Conservation (phyloP, 2,329 filamentous ascomycete species). For the Fusarium beomiforme region DNA sequence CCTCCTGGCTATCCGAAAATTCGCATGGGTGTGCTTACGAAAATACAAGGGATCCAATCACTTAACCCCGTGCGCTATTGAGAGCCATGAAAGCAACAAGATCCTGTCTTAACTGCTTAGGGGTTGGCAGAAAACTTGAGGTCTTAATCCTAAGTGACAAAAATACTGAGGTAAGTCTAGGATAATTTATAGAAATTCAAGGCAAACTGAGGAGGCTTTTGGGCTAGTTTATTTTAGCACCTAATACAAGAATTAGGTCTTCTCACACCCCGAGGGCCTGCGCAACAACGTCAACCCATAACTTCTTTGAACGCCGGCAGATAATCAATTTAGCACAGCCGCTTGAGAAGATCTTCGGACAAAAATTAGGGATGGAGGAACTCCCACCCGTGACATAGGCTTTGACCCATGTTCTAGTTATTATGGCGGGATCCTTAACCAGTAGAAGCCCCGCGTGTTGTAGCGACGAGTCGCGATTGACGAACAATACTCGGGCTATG, state of each 20-base stretch:
- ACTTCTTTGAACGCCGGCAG: neutral
- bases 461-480: conserved; percentile 34
- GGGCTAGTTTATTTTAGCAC: no score
- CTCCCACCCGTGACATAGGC: neutral
- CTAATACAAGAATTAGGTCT: no score
- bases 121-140: no score
- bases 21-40: conserved; percentile 1
- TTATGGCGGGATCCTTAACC: conserved; percentile 12
- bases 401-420: neutral
- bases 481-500: conserved; percentile 13
- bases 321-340: conserved; percentile 21
- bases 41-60: conserved; percentile 35
- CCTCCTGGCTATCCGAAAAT: conserved; percentile 2
- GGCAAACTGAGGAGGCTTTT: no score
- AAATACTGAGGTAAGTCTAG: no score
- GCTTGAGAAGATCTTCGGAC: neutral
- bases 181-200: no score
- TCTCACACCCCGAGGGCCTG: neutral
- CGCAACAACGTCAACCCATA: neutral
- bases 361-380: neutral
- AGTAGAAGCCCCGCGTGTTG: conserved; percentile 33
- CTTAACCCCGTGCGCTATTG: conserved; percentile 26
- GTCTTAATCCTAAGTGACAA: no score
- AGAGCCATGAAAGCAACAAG: conserved; percentile 4
- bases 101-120: neutral